Evolutionary conservation across 345 rosid genomes (phyloP), one percentile per base, ranked within the genome.

Genomic region (Salix koriyanagi): DNA sequence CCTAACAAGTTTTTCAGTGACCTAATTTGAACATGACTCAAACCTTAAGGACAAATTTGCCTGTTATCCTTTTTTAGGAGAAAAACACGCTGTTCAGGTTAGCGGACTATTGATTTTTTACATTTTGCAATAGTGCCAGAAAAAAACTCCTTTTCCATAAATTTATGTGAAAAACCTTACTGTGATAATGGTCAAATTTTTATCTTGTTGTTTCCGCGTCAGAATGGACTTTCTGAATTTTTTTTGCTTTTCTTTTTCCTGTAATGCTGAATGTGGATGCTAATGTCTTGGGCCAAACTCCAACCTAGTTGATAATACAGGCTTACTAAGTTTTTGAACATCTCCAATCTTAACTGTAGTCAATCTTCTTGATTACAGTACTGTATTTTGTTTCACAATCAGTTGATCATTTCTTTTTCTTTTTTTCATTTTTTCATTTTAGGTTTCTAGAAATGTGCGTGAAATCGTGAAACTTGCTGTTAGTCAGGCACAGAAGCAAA

Each of bases 391-490:
- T 64, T 54, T 58, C 48, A 21, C 16, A 72, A 13, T 42, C n/a
- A 71, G 56, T 60, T 72, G 73, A 64, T 78, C 25, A 21, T 18
- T 60, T 76, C 23, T 11, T 34, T 42, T 66, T 77, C 77, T 5
- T 36, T 36, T 76, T 79, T 66, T 77, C 78, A 36, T 36, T 36
- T 76, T 79, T 66, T 77, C 78, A 36, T 36, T 36, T 76, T 79
- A 95, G 99, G 92, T 89, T 78, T 90, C 97, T 34, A 85, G 86
- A 85, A 86, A 91, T 81, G 87, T 95, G 75, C 96, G 91, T 4
- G 98, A 93, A 79, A 89, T 95, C 73, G 86, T 90, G 86, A 91
- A 93, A 84, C 94, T 89, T 79, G 97, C 94, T 72, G 88, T 90
- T 72, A 90, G 83, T 42, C 96, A 90, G 85, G 94, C 96, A 32